phyloP scores from a whole-genome alignment of 345 rosid genomes.

The Litchi chinensis region DNA sequence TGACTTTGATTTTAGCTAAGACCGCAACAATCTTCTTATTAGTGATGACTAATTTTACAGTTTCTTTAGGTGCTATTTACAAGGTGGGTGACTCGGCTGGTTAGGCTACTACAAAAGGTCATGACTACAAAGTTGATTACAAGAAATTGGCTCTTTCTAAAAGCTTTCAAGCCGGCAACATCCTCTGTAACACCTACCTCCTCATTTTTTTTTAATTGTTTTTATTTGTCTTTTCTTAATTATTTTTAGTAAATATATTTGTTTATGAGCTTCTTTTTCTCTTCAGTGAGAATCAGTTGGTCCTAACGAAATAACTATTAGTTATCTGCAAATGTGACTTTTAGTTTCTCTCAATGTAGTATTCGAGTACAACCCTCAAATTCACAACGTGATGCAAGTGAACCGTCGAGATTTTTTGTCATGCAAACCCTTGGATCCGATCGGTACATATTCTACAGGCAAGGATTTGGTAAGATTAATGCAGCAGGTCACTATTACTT shows the following conservation, averaged over 20 bases:
- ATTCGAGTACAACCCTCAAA: conserved; percentile 29
- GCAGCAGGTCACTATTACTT: conserved; percentile 32
- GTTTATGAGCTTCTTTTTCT: not conserved
- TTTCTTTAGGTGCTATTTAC: not conserved
- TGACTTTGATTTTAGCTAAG: not conserved
- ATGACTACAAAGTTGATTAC: not conserved
- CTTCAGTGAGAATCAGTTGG: too few relatives aligned
- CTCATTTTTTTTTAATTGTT: too few relatives aligned
- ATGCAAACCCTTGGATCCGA: conserved; percentile 27
- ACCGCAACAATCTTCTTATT: not conserved
- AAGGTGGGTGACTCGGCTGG: not conserved
- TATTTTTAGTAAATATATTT: too few relatives aligned
- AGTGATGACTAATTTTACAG: not conserved
- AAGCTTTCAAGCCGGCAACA: not conserved
- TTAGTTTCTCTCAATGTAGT: conserved; percentile 18
- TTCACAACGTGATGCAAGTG: conserved; percentile 41
- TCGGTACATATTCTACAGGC: conserved; percentile 30
- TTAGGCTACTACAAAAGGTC: not conserved
- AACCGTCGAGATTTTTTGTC: conserved; percentile 24
- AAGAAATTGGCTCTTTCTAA: not conserved
- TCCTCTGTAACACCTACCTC: not conserved
- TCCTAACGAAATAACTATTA: too few relatives aligned
- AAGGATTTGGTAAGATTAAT: conserved; percentile 25
- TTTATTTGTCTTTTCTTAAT: too few relatives aligned
- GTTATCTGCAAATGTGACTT: not conserved